These are phyloP conservation scores for Escovopsis sp. DNA, from an alignment of 2,329 filamentous ascomycete genomes.

Conservation along the genomic window DNA sequence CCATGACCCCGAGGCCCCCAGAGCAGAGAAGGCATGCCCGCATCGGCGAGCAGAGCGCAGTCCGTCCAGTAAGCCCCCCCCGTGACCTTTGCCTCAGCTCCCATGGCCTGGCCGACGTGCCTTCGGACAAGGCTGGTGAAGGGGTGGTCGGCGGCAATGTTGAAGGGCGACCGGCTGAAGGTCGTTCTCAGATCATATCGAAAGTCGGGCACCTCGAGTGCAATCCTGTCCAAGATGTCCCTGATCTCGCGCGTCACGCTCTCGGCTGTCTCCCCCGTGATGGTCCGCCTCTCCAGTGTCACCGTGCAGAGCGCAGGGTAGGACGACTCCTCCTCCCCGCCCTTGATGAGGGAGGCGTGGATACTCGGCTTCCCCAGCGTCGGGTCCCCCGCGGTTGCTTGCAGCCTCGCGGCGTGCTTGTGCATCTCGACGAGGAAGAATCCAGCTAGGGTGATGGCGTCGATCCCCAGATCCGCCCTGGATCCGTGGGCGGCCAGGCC, in stretches of 20 bases:
- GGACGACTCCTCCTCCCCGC: constrained; percentile 36
- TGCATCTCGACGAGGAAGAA: constrained; percentile 32
- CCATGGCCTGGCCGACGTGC: constrained; percentile 15
- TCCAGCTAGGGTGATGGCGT: constrained; percentile 34
- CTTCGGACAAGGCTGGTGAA: constrained; percentile 21
- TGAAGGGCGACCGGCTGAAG: constrained; percentile 27
- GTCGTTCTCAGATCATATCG: constrained; percentile 24
- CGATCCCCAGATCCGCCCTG: constrained; percentile 27
- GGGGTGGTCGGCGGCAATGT: constrained; percentile 24
- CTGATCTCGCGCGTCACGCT: constrained; percentile 23
- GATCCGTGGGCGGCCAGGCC: constrained; percentile 30
- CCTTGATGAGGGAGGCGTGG: constrained; percentile 32
- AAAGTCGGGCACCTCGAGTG: constrained; percentile 21
- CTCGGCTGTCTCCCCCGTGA: constrained; percentile 27
- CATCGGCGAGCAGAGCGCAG: constrained; percentile 29
- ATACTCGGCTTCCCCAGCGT: constrained; percentile 24
- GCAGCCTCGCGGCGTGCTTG: constrained; percentile 22
- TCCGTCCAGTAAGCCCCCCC: constrained; percentile 33
- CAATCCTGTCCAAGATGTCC: constrained; percentile 20
- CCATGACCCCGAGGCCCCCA: constrained; percentile 34
- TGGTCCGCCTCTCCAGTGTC: constrained; percentile 32
- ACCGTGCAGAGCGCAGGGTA: constrained; percentile 36
- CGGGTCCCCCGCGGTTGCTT: constrained; percentile 14
- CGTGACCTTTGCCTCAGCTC: constrained; percentile 11
- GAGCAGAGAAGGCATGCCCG: constrained; percentile 30